Percentiles rank a stretch among this genome's conserved stretches.
phyloP scores from a whole-genome alignment of 2,329 filamentous ascomycete species.

The Cadophora sp. region DNA sequence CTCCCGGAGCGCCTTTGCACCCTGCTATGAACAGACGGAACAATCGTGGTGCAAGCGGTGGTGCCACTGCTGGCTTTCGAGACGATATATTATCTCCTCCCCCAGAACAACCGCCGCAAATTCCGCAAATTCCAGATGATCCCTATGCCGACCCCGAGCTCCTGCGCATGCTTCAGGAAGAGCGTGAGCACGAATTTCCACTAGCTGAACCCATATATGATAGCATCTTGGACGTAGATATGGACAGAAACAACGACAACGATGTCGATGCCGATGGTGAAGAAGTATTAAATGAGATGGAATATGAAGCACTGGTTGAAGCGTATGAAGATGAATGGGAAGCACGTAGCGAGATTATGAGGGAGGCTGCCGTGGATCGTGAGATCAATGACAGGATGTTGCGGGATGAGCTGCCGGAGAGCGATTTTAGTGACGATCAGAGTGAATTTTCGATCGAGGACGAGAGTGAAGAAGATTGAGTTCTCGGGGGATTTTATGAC shows the following conservation, averaged over 20 bases:
- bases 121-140: neutral
- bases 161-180: neutral
- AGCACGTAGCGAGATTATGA: neutral
- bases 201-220: neutral
- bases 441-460: neutral
- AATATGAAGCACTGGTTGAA: neutral
- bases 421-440: neutral
- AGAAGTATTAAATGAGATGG: neutral
- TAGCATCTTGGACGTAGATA: neutral
- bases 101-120: neutral
- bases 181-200: neutral
- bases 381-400: neutral
- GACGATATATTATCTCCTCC: neutral
- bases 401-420: neutral
- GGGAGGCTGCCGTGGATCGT: neutral
- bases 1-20: neutral
- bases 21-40: neutral
- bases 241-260: neutral
- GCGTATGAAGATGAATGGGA: neutral
- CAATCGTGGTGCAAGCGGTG: neutral
- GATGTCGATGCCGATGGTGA: neutral
- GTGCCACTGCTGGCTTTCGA: neutral
- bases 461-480: neutral
- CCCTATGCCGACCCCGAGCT: neutral
- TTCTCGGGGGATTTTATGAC: no score